These are phyloP conservation scores for Cladosporium oxysporum DNA, from an alignment of 2,329 filamentous ascomycete species.

Conservation along the genomic window DNA sequence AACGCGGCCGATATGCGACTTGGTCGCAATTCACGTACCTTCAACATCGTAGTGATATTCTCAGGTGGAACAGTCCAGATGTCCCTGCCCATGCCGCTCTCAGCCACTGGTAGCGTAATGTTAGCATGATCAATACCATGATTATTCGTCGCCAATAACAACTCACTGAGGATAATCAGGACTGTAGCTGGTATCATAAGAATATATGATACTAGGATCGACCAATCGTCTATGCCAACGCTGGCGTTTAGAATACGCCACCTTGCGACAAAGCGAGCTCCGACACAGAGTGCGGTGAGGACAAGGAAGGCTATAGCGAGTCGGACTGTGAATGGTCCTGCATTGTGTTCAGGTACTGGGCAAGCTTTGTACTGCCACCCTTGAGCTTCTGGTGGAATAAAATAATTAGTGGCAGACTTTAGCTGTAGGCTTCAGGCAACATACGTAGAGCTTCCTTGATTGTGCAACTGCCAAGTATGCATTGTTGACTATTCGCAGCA, in stretches of 20 bases:
- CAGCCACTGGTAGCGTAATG: not conserved
- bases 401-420: not conserved
- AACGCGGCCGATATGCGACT: not conserved
- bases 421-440: not conserved
- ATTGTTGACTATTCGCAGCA: not conserved
- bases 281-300: not conserved
- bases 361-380: constrained; percentile 1
- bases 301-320: not conserved
- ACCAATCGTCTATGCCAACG: constrained; percentile 2
- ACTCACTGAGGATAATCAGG: not conserved
- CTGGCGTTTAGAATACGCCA: not conserved
- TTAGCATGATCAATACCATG: not conserved
- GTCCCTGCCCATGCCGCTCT: constrained; percentile 2
- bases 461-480: constrained; percentile 1
- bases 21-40: not conserved
- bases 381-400: not conserved
- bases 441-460: constrained; percentile 3
- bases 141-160: not conserved
- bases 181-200: not conserved
- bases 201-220: not conserved
- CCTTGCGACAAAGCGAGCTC: not conserved
- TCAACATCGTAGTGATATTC: constrained; percentile 3
- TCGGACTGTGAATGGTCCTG: not conserved
- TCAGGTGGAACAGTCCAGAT: constrained; percentile 1
- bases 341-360: constrained; percentile 6